Evolutionary conservation across 306 rosid genomes (phyloP), one percentile per base, ranked within the genome.

Genomic region (Pyrus bretschneideri): DNA sequence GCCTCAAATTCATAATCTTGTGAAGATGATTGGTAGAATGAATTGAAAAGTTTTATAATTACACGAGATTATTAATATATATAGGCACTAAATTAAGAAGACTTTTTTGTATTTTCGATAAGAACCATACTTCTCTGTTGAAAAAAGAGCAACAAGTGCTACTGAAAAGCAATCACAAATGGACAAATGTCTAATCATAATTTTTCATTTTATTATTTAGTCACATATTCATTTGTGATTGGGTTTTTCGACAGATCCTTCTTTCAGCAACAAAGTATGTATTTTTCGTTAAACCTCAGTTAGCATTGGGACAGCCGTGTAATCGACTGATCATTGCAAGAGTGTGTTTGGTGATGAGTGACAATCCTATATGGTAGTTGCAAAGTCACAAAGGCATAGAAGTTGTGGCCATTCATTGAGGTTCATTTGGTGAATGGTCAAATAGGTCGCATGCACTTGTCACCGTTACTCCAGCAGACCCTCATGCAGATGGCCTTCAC

Each of bases 301-400:
- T 49, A 14, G 55, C 55, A 49, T 49, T 49, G 55, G 55, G 55
- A 15, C 55, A 6, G 55, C 21, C 17, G 17, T 13, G 67, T 30
- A 61, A 61, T 27, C 9, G 19, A 61, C 35, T 6, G 67, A 27
- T 25, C 21, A 17, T 15, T 21, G 5, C 12, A 3, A 65, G 42
- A 58, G 63, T 72, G 40, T 8, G 76, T 75, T 74, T 25, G 80
- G 83, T 75, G 67, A 61, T 40, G 63, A 71, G 80, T 70, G 33
- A 18, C 57, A 29, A 75, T 75, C 80, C n/a, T 21, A 17, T 29
- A 13, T 64, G 9, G 58, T 66, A 8, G 58, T 66, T 42, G 76
- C 21, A 1, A 21, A 52, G 77, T 42, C 77, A 25, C 67, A 61
- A 3, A 3, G 38, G 10, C 38, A 38, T 7, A 11, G 52, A 45